Evolutionary conservation across 345 rosid genomes (phyloP), one percentile per base, ranked within the genome.

Genomic region (Tarenaya hassleriana): DNA sequence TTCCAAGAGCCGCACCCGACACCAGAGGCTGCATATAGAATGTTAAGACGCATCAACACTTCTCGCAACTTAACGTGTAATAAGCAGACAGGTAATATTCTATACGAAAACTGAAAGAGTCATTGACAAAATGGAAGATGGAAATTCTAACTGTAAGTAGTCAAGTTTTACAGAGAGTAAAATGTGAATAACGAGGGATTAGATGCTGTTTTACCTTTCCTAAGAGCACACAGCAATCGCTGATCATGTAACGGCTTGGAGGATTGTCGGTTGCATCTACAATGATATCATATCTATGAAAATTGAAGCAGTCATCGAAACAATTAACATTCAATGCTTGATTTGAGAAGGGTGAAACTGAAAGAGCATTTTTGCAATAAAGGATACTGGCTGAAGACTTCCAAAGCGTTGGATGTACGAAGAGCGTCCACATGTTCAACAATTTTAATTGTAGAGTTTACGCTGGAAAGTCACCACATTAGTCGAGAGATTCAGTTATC

Each of bases 231-330:
- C 98, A 92, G 51, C 96, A 92, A 81, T 92, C 96, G 59, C 83
- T 88, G 66, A 88, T 92, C 95, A 88, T 77, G 78, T 92, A 92
- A 44, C 95, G 95, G 50, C 98, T 88, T 40, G 98, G 96, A 38
- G 96, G 86, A 73, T 88, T 92, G 63, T 92, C 98, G 0, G 95
- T 90, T 50, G 95, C 98, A 72, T 90, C 98, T 16, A 90, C 83
- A 17, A 84, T 66, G 40, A 90, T 47, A 71, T 87, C 95, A 66
- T 86, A 90, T 75, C 98, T 90, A 59, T 50, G 16, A 54, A 45
- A 55, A 50, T 27, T 52, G 61, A 20, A 8, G 11, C 56, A 62
- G 85, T 75, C 16, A 77, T 0, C 76, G 86, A 72, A 67, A 44
- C 49, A 34, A 51, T 4, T n/a, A 47, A 19, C 47, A 56, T 57